phyloP scores from a whole-genome alignment of 805 yeast genomes.

The Cyberlindnera petersonii region DNA sequence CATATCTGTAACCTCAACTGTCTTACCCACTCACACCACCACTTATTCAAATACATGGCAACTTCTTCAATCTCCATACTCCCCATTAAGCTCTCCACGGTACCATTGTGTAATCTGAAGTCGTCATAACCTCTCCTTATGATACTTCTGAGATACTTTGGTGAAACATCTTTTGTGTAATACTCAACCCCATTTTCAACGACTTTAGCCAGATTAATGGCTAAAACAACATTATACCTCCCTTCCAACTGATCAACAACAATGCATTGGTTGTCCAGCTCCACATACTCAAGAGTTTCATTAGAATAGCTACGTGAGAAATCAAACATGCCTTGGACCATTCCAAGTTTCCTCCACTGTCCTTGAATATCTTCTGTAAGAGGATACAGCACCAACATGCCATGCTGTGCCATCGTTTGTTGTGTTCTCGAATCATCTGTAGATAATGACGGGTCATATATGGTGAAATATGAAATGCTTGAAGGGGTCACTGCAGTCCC shows the following conservation, averaged over 20 bases:
- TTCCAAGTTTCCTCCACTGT: slow-evolving; percentile 35
- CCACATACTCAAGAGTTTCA: slow-evolving; percentile 23
- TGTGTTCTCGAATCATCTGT: not conserved
- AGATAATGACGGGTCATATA: slow-evolving; percentile 37
- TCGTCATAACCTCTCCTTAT: slow-evolving; percentile 27
- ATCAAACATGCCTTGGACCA: slow-evolving; percentile 36
- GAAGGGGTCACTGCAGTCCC: slow-evolving; percentile 15
- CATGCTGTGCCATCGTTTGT: slow-evolving; percentile 22
- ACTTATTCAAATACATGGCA: slow-evolving; percentile 20
- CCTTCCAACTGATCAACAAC: slow-evolving; percentile 29
- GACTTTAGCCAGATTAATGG: slow-evolving; percentile 19
- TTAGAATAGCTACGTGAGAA: slow-evolving; percentile 14
- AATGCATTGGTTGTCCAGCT: slow-evolving; percentile 28
- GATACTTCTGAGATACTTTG: slow-evolving; percentile 26
- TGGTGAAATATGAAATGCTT: slow-evolving; percentile 29
- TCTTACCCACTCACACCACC: slow-evolving; percentile 38
- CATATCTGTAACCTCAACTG: slow-evolving; percentile 27
- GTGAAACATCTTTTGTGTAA: slow-evolving; percentile 19
- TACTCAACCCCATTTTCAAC: slow-evolving; percentile 18
- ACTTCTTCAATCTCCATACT: slow-evolving; percentile 21
- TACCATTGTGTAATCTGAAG: slow-evolving; percentile 25
- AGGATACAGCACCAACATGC: slow-evolving; percentile 32
- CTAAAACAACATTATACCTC: slow-evolving; percentile 26
- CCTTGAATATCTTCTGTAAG: slow-evolving; percentile 25
- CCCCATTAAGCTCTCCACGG: slow-evolving; percentile 16